phyloP scores from a whole-genome alignment of 2,329 filamentous ascomycete genomes.

The Apiospora arundinis region DNA sequence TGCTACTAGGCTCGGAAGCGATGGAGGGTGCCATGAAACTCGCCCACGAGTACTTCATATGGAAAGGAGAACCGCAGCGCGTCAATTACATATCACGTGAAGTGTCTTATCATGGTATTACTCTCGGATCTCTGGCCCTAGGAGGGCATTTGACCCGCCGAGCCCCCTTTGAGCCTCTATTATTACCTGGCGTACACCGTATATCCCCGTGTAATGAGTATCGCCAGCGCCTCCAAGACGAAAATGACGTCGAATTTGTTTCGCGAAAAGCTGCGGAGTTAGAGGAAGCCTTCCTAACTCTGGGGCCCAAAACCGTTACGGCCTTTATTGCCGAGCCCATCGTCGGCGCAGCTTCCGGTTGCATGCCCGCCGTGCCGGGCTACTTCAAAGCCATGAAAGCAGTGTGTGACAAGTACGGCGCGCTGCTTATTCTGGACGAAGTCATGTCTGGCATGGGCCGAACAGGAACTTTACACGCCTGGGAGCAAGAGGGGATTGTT shows the following conservation, averaged over 20 bases:
- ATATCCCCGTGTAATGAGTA: constrained; percentile 74
- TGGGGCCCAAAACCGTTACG: constrained; percentile 70
- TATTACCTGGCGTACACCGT: constrained; percentile 61
- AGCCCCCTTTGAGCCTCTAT: constrained; percentile 66
- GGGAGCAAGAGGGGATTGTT: constrained; percentile 61
- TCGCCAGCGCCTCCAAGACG: constrained; percentile 56
- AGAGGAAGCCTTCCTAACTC: constrained; percentile 67
- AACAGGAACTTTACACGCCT: constrained; percentile 64
- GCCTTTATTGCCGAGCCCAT: constrained; percentile 78
- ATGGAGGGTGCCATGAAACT: constrained; percentile 69
- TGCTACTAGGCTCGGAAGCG: constrained; percentile 61
- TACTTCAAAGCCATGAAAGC: constrained; percentile 73
- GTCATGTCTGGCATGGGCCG: constrained; percentile 69
- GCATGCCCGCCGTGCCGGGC: constrained; percentile 68
- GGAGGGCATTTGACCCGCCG: constrained; percentile 68
- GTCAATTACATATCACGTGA: constrained; percentile 69
- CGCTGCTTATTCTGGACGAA: constrained; percentile 17
- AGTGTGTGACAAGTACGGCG: constrained; percentile 57
- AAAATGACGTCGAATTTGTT: constrained; percentile 66
- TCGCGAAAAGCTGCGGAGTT: constrained; percentile 66
- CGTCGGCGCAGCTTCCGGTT: constrained; percentile 74
- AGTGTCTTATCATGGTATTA: constrained; percentile 76
- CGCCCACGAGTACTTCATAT: constrained; percentile 65
- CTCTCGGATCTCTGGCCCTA: constrained; percentile 69
- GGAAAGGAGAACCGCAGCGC: constrained; percentile 61